A percentile compares a stretch with the other conserved stretches of the same genome.
phyloP scores from a whole-genome alignment of 768 basidiomycete genomes.

The Leucocoprinus leucothites region DNA sequence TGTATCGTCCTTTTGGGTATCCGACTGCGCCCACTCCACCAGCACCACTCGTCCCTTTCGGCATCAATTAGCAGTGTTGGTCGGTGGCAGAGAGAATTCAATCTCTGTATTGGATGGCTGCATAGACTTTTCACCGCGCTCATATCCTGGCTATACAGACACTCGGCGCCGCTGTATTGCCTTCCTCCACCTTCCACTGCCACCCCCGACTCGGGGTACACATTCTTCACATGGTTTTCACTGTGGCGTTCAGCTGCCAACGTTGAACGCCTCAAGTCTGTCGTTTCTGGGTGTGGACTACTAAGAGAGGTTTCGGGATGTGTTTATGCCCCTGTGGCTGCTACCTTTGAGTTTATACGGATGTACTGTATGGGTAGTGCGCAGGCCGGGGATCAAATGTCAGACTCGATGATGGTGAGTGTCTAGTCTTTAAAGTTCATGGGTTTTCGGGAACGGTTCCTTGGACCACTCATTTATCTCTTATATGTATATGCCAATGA shows the following conservation, averaged over 20 bases:
- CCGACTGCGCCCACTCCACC: slow-evolving; percentile 11
- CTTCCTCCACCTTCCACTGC: background rate
- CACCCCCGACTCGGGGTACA: no score
- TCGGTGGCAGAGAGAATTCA: slow-evolving; percentile 7
- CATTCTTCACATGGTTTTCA: no score
- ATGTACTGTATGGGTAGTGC: background rate
- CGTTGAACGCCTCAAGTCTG: background rate
- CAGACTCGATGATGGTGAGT: slow-evolving; percentile 4
- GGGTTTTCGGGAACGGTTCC: background rate
- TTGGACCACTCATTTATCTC: background rate
- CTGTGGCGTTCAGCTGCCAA: no score
- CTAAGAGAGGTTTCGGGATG: background rate
- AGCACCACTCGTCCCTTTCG: background rate
- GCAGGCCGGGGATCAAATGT: background rate
- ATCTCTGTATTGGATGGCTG: slow-evolving; percentile 3
- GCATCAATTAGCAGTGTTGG: background rate
- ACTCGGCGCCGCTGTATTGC: background rate
- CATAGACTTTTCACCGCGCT: background rate
- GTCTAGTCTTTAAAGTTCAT: background rate
- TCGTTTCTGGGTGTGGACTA: background rate
- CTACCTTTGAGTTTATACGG: background rate
- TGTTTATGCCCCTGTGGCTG: background rate
- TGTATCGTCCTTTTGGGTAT: slow-evolving; percentile 18
- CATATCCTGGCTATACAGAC: slow-evolving; percentile 1
- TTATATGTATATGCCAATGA: no score